Base-by-base conservation (phyloP, 306 rosid genomes). In the Prunus padus region DNA sequence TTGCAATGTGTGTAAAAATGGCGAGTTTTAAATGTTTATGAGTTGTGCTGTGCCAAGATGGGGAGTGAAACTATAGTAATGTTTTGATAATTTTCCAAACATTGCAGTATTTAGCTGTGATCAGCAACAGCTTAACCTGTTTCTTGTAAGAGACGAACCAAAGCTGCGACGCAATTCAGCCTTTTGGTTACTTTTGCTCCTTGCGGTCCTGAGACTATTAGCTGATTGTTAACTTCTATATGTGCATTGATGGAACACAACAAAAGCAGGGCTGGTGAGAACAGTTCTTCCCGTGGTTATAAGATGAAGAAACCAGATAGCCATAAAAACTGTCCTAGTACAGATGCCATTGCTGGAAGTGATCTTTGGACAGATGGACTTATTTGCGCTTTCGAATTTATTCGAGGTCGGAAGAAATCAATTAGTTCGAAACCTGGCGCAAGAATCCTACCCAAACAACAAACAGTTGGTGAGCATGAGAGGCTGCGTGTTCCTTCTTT, bases 311-410 rank as follows among this genome's bases (percentile, higher is more conserved):
- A 78, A 69, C 79, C 81, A 15, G 97, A 85, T 71, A 76, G 50
- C 78, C 69, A 73, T 66, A 85, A 77, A 79, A 60, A 15, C 44
- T 14, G 30, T 79, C 76, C 80, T 55, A 86, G 52, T 74, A 85
- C 78, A 79, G 96, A 89, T 67, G 42, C 76, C 75, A 44, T 61
- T 75, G 74, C 83, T 25, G 93, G 82, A 59, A 81, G 64, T 69
- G 89, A 87, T 30, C 89, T 92, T 77, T 95, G 99, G 99, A 92
- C 78, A 28, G 90, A 92, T 70, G 98, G 99, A 19, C 96, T 95
- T 77, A 84, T 95, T 71, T 92, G 97, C 77, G 98, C 93, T 77
- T 95, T 92, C 74, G 99, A 95, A 76, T 89, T 72, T 79, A 80
- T 88, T 78, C 69, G 78, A 57, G 87, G 90, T 40, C 81, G 40